A percentile compares a stretch with the other conserved stretches of the same genome.
These are phyloP conservation scores for Agrocybe pediades DNA, from an alignment of 768 basidiomycete species.

Conservation along the genomic window DNA sequence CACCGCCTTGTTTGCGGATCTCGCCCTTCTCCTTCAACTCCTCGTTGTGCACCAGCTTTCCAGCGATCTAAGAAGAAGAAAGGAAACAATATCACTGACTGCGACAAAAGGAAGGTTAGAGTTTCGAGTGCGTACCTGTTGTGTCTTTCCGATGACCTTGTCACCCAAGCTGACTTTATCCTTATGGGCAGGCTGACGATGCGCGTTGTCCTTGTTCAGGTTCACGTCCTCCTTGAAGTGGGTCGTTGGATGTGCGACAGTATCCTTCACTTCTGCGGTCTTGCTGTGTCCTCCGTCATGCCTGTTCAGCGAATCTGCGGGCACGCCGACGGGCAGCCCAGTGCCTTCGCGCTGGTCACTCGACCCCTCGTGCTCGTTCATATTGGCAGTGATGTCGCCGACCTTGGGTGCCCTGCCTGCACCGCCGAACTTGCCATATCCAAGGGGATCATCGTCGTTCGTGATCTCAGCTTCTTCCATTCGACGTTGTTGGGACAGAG, in stretches of 20 bases:
- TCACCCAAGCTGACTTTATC: conserved; percentile 41
- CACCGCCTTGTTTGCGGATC: background rate
- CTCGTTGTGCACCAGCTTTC: conserved; percentile 1
- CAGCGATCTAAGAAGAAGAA: background rate
- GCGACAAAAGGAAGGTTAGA: too few species aligned
- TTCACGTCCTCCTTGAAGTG: background rate
- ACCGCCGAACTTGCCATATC: background rate
- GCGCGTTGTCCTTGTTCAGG: background rate
- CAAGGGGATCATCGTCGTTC: background rate
- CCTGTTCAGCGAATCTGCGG: background rate
- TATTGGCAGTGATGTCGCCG: background rate
- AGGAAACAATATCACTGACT: background rate
- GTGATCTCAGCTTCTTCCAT: too few species aligned
- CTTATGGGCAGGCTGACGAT: conserved; percentile 34
- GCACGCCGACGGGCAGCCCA: background rate
- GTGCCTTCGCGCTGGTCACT: background rate
- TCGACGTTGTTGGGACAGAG: too few species aligned
- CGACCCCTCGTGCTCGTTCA: background rate
- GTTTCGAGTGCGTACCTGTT: conserved; percentile 52
- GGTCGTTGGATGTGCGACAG: background rate
- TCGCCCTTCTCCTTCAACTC: conserved; percentile 3
- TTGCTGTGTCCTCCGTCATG: background rate
- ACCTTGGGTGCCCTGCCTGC: background rate
- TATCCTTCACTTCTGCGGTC: background rate
- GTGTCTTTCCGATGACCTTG: conserved; percentile 58